Percentiles rank a stretch among this genome's conserved stretches.
Evolutionary conservation across 2,329 filamentous ascomycete species (phyloP).

Genomic region (Celoporthe dispersa): DNA sequence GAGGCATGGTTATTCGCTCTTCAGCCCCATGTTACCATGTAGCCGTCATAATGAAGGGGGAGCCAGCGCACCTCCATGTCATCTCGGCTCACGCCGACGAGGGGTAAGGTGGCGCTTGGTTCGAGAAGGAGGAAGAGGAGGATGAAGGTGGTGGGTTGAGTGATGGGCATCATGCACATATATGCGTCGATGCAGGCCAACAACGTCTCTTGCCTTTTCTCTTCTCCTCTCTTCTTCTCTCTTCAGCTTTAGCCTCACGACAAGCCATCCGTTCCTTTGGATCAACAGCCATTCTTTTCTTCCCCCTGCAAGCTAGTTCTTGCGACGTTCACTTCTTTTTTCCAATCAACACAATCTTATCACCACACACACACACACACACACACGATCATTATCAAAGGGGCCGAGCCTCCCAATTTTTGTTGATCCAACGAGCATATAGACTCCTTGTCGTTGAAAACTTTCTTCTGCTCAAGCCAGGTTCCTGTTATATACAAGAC

Average conservation of each 20-base stretch:
- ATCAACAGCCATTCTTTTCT: constrained; percentile 30
- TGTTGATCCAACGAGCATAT: constrained; percentile 19
- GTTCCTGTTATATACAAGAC: background rate
- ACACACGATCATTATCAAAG: constrained; percentile 22
- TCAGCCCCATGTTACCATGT: background rate
- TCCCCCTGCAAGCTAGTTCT: constrained; percentile 27
- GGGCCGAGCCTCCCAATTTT: constrained; percentile 27
- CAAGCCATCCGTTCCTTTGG: constrained; percentile 22
- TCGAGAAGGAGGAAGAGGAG: background rate
- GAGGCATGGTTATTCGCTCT: constrained; percentile 18
- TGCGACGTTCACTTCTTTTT: constrained; percentile 24
- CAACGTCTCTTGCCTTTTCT: background rate
- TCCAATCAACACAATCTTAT: background rate
- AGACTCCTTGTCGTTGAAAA: background rate
- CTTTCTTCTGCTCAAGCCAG: background rate
- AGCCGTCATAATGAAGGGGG: background rate
- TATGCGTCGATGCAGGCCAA: too few relatives aligned
- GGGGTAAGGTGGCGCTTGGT: background rate
- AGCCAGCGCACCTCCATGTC: constrained; percentile 12
- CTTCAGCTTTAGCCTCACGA: constrained; percentile 28
- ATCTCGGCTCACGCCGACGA: constrained; percentile 29
- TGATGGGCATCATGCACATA: constrained; percentile 14
- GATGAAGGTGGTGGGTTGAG: background rate
- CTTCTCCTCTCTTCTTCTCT: constrained; percentile 7
- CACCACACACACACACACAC: constrained; percentile 10